A percentile compares a stretch with the other conserved stretches of the same genome.
These are phyloP conservation scores for Aegilops longissima DNA, from an alignment of 176 grass and related monocot species.

Conservation along the genomic window DNA sequence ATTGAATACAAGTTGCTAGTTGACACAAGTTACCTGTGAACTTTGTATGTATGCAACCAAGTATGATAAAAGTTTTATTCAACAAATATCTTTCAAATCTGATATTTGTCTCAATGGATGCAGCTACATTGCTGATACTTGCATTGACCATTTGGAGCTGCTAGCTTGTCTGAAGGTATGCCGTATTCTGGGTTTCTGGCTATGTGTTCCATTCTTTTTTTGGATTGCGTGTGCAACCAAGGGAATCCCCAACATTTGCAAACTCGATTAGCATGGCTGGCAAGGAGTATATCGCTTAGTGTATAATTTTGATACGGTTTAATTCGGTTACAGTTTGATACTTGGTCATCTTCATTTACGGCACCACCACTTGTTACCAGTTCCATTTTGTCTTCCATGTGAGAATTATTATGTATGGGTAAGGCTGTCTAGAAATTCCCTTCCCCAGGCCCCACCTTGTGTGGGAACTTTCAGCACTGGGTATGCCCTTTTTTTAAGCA, in stretches of 20 bases:
- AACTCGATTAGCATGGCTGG: not conserved
- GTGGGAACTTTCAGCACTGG: no score
- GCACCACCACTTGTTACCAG: not conserved
- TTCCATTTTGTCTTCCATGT: not conserved
- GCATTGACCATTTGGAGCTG: slow-evolving; percentile 66
- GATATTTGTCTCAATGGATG: not conserved
- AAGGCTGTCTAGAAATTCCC: no score
- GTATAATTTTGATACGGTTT: not conserved
- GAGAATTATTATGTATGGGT: not conserved
- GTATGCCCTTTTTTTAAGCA: not conserved
- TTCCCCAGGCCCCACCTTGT: no score
- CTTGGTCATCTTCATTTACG: slow-evolving; percentile 10
- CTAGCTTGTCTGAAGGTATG: slow-evolving; percentile 61
- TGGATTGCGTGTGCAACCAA: not conserved
- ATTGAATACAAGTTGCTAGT: slow-evolving; percentile 17
- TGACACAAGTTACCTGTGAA: slow-evolving; percentile 21
- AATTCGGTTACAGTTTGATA: not conserved
- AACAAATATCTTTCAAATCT: not conserved
- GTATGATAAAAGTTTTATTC: not conserved
- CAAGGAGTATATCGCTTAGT: not conserved
- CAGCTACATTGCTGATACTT: slow-evolving; percentile 72
- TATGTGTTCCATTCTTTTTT: not conserved
- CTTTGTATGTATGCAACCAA: not conserved
- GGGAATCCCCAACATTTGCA: not conserved
- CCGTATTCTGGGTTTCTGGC: not conserved